Base-by-base conservation (phyloP, 257 asterid genomes). In the Solanum rostratum region DNA sequence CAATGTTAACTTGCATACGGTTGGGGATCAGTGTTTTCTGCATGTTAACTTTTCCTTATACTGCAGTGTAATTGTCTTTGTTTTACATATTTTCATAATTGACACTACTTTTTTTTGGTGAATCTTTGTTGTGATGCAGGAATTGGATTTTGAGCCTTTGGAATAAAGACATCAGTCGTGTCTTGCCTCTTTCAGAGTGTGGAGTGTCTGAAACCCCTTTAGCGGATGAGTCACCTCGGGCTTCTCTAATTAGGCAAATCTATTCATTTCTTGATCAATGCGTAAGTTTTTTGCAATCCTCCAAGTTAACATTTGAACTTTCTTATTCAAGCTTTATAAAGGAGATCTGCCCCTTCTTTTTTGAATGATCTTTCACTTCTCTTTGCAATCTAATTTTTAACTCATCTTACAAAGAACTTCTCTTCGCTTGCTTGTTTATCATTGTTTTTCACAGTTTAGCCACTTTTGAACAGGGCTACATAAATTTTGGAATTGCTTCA, bases 151-250 rank as follows among this genome's bases (percentile, higher is more conserved):
- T 97, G 89, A 91, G 94, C 89, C 91, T 94, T 79, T 97, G 99
- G 99, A 95, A 92, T 90, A 97, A 97, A 90, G 99, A 97, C 88
- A 94, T 97, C 71, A 91, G 92, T 84, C 97, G 97, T 74, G 89
- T 95, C 84, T 90, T 95, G 91, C 95, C 90, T 19, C 92, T 95
- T 78, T 85, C 92, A 62, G 97, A 95, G 80, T 95, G 97, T 89
- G 98, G 95, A 60, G 92, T 91, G 85, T 87, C 93, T 85, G 93
- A 88, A 81, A 83, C 91, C 80, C 87, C 91, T 89, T 80, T 85
- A 89, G 86, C 10, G 85, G 93, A 90, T 89, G 97, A 90, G 90
- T 87, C 92, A 63, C 87, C 90, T 54, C 91, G 80, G 60, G 91
- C 91, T 87, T 92, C 99, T 80, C 95, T 94, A 63, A 87, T 92